phyloP scores from a whole-genome alignment of 2,329 filamentous ascomycete genomes.

The Pseudogymnoascus sp. region DNA sequence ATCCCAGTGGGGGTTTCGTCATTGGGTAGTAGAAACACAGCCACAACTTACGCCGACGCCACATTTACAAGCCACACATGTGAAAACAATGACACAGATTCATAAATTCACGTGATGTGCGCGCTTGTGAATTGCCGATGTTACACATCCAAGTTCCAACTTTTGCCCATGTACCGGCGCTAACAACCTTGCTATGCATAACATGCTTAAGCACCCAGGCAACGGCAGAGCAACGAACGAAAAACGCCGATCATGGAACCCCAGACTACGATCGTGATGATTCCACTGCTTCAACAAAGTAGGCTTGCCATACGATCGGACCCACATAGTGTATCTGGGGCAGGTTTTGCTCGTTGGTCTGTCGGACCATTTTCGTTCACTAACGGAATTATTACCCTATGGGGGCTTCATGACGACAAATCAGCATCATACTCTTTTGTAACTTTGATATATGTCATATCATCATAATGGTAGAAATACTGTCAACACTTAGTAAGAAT shows the following conservation, averaged over 20 bases:
- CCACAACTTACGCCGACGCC: background rate
- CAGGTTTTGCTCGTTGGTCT: background rate
- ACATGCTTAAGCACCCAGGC: background rate
- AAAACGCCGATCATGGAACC: background rate
- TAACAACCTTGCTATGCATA: constrained; percentile 1
- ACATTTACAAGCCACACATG: background rate
- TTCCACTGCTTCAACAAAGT: background rate
- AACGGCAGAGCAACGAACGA: background rate
- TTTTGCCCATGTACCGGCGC: background rate
- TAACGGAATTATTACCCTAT: background rate
- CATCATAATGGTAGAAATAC: background rate
- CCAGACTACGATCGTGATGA: background rate
- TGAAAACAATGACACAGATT: background rate
- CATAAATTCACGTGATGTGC: background rate
- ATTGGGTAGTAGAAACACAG: background rate
- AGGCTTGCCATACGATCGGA: background rate
- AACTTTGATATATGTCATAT: background rate
- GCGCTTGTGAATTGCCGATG: background rate
- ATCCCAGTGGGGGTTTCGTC: background rate
- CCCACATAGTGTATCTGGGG: background rate
- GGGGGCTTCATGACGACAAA: background rate
- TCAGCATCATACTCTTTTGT: background rate
- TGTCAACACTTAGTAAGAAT: background rate
- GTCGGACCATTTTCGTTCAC: background rate
- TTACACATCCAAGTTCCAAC: constrained; percentile 2